Evolutionary conservation across 2,329 filamentous ascomycete genomes (phyloP), one percentile per base, ranked within the genome.

Genomic region (Teratosphaeria zuluensis): DNA sequence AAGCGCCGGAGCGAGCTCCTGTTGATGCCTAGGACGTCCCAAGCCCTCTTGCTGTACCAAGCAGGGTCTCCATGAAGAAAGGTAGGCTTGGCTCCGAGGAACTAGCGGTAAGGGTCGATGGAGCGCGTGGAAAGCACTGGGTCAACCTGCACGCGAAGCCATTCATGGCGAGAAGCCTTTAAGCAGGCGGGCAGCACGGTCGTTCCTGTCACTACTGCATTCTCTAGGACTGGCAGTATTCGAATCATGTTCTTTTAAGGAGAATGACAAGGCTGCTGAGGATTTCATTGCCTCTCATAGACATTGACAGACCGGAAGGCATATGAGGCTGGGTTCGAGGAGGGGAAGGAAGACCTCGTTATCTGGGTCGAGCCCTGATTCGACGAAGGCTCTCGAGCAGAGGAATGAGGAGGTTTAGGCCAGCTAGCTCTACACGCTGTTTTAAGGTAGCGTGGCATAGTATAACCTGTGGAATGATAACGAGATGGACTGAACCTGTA

Each of bases 141-240:
- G 80, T 82, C 59, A 83, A 71, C 81, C 81, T 84, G 65, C 82
- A 84, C 3, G 84, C 64, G 1, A 76, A 28, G 24, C 4, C 2
- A 28, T 28, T 28, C 24, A 28, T 28, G 24, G 24, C 24, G 24
- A 28, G 24, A 28, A 28, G 24, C 24, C 24, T 28, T 28, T 4
- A 28, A 28, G 24, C 24, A 16, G 56, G 48, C 58, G 11, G 51
- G 19, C 1, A 30, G 8, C 19, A 30, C 24, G 31, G 21, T 30
- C 24, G 12, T 53, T 1, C 31, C 31, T 4, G 8, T 14, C 21
- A 7, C 24, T 30, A 12, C 51, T 1, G 51, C 21, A 2, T 53
- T 53, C 51, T 31, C 51, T 16, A 24, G 51, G 11, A 53, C 31
- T 8, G 51, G 21, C 7, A 53, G 31, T 24, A 53, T 14, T 4